Evolutionary conservation across 352 stramenopile genomes (phyloP).

Genomic region (Globisporangium polare): DNA sequence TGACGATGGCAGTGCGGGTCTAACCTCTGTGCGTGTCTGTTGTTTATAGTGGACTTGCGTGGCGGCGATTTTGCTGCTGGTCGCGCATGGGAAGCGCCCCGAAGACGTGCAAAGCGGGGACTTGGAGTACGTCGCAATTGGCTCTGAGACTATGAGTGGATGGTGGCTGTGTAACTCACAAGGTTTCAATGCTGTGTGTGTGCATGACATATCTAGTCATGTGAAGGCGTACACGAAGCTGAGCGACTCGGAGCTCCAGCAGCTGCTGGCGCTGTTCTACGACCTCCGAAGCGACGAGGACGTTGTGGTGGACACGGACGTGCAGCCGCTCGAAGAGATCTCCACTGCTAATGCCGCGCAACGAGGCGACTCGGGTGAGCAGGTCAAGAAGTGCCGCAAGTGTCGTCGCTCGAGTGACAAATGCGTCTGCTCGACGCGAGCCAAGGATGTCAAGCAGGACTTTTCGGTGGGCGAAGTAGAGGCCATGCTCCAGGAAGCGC

Average conservation of each 20-base stretch:
- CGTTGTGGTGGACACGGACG: constrained; percentile 57
- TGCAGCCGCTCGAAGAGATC: constrained; percentile 24
- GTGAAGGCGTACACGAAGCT: constrained; percentile 54
- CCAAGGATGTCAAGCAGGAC: constrained; percentile 22
- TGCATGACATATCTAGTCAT: constrained; percentile 26
- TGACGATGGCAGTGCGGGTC: too few species aligned
- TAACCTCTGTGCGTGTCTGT: neutral
- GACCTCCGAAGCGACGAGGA: constrained; percentile 49
- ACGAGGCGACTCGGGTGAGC: constrained; percentile 4
- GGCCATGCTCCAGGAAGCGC: constrained; percentile 68
- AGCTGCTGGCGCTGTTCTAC: constrained; percentile 70
- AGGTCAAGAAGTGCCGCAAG: constrained; percentile 58
- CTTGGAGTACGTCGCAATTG: constrained; percentile 30
- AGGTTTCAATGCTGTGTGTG: neutral
- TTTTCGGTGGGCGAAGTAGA: constrained; percentile 53
- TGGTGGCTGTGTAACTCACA: constrained; percentile 4
- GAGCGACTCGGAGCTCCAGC: constrained; percentile 52
- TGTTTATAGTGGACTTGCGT: constrained; percentile 59
- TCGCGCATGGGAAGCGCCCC: constrained; percentile 47
- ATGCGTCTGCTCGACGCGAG: constrained; percentile 46
- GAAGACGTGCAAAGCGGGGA: constrained; percentile 34
- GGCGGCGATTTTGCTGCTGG: constrained; percentile 57
- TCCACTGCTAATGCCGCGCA: constrained; percentile 12
- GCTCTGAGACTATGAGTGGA: neutral
- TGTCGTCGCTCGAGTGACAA: constrained; percentile 58